Base-by-base conservation (phyloP, 2,329 filamentous ascomycete genomes). In the Aspergillus proliferans region DNA sequence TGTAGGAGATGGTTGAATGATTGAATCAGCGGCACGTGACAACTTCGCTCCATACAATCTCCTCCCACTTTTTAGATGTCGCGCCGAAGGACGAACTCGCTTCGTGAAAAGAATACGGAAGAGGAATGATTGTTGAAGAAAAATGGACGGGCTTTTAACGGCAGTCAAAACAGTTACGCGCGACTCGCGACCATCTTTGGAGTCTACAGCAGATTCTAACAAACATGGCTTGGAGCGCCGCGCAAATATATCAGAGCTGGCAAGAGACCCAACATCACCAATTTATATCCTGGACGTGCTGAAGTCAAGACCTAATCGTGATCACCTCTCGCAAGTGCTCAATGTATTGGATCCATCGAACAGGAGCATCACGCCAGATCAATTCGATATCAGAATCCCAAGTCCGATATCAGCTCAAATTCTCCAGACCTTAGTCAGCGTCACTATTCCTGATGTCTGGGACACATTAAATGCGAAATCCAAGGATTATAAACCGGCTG, bases 381-480 rank as follows among this genome's bases (percentile, higher is more conserved):
- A 53, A 10, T 82, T 86, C 61, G 78, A 80, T 56, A 76, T 92
- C 45, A 73, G 76, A 41, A 67, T 74, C 2, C 84, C 88, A 3
- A 79, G 79, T 28, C 84, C 91, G 1, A 72, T 82, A 52, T 81
- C 83, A 49, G 83, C 88, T 18, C 87, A 90, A 58, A 81, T 96
- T 28, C 75, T 92, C 46, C 84, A 90, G 61, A 72, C 81, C 3
- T 71, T 98, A 33, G 82, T 94, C 50, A 84, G 80, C 14, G 81
- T 84, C 28, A 90, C 87, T 22, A 74, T 89, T 6, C 87, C 88
- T 1, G 87, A 91, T 62, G 95, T 92, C 68, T 97, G 93, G 92
- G 64, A 75, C 3, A 60, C 82, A 7, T 62, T 92, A 14, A 70
- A 74, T 34, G 51, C 58, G 36, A 54, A 49, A 43, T 48, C 42